Conservation (phyloP, 495 filamentous ascomycete species). For the Filosporella fistucella region DNA sequence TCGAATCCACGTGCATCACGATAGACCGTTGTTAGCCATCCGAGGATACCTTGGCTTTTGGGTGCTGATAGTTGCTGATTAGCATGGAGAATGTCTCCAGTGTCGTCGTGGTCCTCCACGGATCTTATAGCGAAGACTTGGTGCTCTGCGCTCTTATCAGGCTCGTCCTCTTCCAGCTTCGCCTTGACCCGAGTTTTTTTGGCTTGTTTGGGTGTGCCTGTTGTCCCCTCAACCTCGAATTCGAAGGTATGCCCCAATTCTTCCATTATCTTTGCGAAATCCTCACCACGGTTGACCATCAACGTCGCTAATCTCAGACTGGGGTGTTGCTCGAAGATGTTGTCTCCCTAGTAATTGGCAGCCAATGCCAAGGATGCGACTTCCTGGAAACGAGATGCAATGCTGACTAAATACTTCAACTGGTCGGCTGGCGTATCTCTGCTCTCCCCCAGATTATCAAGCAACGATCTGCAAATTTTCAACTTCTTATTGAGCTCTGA, state of each 20-base stretch:
- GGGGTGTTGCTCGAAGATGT: slow-evolving; percentile 10
- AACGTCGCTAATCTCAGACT: slow-evolving; percentile 15
- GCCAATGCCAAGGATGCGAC: slow-evolving; percentile 6
- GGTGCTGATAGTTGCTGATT: slow-evolving; percentile 10
- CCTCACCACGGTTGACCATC: slow-evolving; percentile 2
- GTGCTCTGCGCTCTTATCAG: no score
- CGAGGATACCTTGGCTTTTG: slow-evolving; percentile 12
- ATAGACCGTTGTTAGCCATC: slow-evolving; percentile 21
- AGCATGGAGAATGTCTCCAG: slow-evolving; percentile 10
- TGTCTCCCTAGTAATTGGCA: slow-evolving; percentile 13
- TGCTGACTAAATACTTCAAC: slow-evolving; percentile 5
- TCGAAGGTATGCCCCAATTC: slow-evolving; percentile 10
- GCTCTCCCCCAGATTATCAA: slow-evolving; percentile 37
- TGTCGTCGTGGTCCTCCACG: slow-evolving; percentile 14
- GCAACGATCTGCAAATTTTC: slow-evolving; percentile 23
- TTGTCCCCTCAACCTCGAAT: slow-evolving; percentile 15
- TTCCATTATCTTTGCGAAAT: not conserved
- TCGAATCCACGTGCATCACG: slow-evolving; percentile 24
- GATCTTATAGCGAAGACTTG: no score
- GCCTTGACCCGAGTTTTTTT: no score
- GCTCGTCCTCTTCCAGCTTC: no score
- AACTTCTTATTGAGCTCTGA: no score
- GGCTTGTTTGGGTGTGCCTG: no score
- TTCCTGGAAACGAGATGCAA: slow-evolving; percentile 16
- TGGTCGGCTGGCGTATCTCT: slow-evolving; percentile 13